Evolutionary conservation across 2,329 filamentous ascomycete species (phyloP), one percentile per base, ranked within the genome.

Genomic region (Didymella lethalis): DNA sequence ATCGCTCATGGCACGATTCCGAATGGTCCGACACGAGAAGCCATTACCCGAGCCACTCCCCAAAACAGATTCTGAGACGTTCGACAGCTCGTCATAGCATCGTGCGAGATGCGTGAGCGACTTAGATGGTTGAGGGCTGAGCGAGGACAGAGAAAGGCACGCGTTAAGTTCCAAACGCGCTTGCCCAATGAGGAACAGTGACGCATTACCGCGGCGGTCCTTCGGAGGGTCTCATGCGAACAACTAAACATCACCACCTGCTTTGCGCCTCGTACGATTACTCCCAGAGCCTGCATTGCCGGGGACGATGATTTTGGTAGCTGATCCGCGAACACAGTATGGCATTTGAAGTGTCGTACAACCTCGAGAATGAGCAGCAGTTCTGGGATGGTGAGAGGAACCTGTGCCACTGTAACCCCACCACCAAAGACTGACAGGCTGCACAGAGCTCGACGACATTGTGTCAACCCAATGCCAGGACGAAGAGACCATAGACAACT

Each of bases 381-480:
- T 93, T 97, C 81, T 97, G 93, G 94, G 84, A 88, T 79, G 91
- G 93, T 96, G 77, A 76, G 85, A 75, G 43, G 26, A 60, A 53
- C 50, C 50, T 50, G 44, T 48, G 40, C 36, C 31, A 45, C 60
- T 48, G 78, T 74, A 52, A 69, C 67, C 69, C 59, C 61, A 63
- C 66, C 53, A 61, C 45, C 52, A 56, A 40, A 59, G 51, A 63
- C 70, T 75, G 64, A 75, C 64, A 28, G 25, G 51, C 55, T 29
- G 50, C 26, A 46, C 68, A 91, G 89, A 89, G 77, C 84, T 91
- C 71, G 85, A 90, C 71, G 83, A 86, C 59, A 88, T 90, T 69
- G 81, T 90, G 64, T 84, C 83, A 54, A 80, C 80, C 52, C 80
- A 80, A 68, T 89, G 85, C 77, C 79, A 83, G 54, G 83, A 83